These are phyloP conservation scores for Saccharomyces hybrid DNA, from an alignment of 1,139 yeast species.

Conservation along the genomic window DNA sequence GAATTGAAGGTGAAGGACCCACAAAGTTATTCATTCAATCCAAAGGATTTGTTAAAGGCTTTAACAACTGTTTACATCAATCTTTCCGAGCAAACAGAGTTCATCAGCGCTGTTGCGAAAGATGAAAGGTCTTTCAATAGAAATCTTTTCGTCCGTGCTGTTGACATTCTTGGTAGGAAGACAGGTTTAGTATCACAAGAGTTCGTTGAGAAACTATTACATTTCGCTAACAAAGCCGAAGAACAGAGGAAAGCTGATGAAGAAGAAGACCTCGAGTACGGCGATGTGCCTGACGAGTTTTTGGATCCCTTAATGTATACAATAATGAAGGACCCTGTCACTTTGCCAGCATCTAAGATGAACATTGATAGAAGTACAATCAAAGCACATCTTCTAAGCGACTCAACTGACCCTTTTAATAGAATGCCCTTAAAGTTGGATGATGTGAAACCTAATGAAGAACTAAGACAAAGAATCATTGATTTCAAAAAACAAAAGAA, in stretches of 20 bases:
- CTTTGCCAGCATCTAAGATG: constrained; percentile 74
- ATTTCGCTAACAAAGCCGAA: constrained; percentile 61
- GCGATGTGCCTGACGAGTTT: constrained; percentile 93
- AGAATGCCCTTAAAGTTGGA: constrained; percentile 84
- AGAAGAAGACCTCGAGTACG: constrained; percentile 78
- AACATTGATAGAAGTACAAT: constrained; percentile 85
- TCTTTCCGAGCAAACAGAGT: constrained; percentile 54
- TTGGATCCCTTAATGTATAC: constrained; percentile 95
- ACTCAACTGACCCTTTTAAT: constrained; percentile 94
- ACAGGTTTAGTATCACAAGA: constrained; percentile 47
- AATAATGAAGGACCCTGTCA: constrained; percentile 92
- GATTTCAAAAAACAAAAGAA: constrained; percentile 45
- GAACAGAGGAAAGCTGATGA: constrained; percentile 54
- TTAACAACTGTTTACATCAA: constrained; percentile 71
- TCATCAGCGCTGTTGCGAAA: constrained; percentile 72
- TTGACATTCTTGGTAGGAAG: constrained; percentile 49
- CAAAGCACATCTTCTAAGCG: constrained; percentile 87
- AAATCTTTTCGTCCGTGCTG: constrained; percentile 62
- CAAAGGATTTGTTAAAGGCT: constrained; percentile 60
- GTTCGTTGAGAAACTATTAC: constrained; percentile 44
- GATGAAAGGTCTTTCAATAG: constrained; percentile 82
- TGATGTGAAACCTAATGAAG: constrained; percentile 73
- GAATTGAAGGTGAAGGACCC: constrained; percentile 82
- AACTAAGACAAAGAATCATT: constrained; percentile 53
- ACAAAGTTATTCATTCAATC: constrained; percentile 75